Evolutionary conservation across 768 basidiomycete species (phyloP).

Genomic region (Crassisporium funariophilum): DNA sequence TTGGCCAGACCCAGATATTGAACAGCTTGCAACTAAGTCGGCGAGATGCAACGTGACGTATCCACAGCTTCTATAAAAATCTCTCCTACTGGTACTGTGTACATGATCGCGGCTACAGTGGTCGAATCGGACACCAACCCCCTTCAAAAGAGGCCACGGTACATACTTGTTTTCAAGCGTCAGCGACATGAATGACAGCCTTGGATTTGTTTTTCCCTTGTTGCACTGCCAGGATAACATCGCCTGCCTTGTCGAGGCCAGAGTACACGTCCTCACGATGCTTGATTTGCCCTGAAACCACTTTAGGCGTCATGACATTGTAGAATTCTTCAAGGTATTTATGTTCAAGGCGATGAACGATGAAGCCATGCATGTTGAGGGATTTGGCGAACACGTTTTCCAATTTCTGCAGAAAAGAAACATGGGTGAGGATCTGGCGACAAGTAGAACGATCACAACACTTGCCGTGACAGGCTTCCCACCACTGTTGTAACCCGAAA

Average conservation of each 20-base stretch:
- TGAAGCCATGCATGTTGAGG: conserved; percentile 40
- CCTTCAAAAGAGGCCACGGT: no score
- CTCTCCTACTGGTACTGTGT: no score
- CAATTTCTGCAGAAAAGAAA: conserved; percentile 31
- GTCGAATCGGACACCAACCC: no score
- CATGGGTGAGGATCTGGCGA: background rate
- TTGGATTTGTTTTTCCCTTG: conserved; percentile 33
- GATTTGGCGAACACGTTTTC: conserved; percentile 38
- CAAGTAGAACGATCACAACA: background rate
- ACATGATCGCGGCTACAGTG: no score
- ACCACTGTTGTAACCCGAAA: conserved; percentile 37
- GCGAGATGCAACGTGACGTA: no score
- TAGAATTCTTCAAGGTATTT: conserved; percentile 45
- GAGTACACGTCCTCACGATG: conserved; percentile 43
- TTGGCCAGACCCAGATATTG: no score
- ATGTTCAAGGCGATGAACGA: conserved; percentile 24
- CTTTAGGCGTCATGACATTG: conserved; percentile 35
- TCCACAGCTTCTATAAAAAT: no score
- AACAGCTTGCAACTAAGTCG: no score
- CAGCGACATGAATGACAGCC: conserved; percentile 30
- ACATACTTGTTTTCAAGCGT: conserved; percentile 22
- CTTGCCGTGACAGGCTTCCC: conserved; percentile 29
- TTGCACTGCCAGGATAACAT: conserved; percentile 31
- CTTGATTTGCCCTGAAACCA: conserved; percentile 47
- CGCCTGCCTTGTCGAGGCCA: conserved; percentile 42